A percentile compares a stretch with the other conserved stretches of the same genome.
Evolutionary conservation across 345 rosid species (phyloP).

Genomic region (Lepidium aucheri): DNA sequence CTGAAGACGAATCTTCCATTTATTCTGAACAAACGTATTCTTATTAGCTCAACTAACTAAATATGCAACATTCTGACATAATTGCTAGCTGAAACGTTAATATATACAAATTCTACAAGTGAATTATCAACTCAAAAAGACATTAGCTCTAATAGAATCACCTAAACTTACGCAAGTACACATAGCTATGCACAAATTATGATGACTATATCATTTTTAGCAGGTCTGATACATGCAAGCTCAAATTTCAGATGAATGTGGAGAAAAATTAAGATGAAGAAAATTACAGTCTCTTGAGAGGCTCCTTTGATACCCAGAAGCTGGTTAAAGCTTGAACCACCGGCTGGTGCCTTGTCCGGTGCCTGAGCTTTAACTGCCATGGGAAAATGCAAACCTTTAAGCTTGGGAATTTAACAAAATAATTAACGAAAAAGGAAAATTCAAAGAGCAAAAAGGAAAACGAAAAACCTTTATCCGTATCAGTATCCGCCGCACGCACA

Average conservation of each 20-base stretch:
- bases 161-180: neutral
- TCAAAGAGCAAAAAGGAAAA: constrained; percentile 5
- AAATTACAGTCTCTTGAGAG: constrained; percentile 65
- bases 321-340: constrained; percentile 86
- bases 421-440: neutral
- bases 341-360: constrained; percentile 67
- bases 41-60: neutral
- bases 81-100: neutral
- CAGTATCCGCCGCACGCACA: constrained; percentile 76
- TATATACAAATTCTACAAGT: neutral
- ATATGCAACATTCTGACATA: neutral
- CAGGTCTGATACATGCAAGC: neutral
- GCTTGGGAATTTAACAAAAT: neutral
- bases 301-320: constrained; percentile 99
- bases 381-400: neutral
- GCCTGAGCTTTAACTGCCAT: constrained; percentile 50
- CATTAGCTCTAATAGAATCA: neutral
- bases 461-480: constrained; percentile 68
- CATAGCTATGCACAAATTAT: neutral
- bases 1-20: constrained; percentile 98
- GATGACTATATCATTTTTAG: neutral
- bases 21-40: constrained; percentile 46
- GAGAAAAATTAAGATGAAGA: neutral
- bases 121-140: neutral
- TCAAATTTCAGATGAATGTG: neutral